Conservation (phyloP, 495 filamentous ascomycete genomes). For the Penicillium egyptiacum region DNA sequence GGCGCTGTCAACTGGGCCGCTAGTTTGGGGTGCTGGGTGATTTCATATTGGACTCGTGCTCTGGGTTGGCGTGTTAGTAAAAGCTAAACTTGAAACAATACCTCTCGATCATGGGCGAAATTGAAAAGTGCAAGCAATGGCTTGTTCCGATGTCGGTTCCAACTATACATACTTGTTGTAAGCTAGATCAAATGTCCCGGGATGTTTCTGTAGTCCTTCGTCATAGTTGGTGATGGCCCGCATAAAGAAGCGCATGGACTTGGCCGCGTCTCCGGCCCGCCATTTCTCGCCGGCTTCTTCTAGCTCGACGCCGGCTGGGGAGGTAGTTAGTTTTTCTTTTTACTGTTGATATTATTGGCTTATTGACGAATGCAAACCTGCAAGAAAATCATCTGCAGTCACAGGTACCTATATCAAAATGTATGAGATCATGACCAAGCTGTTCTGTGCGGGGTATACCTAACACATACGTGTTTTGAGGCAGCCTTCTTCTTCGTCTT, state of each 20-base stretch:
- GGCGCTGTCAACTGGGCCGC: conserved; percentile 53
- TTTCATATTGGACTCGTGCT: conserved; percentile 64
- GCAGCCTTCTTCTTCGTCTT: conserved; percentile 49
- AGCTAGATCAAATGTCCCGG: conserved; percentile 64
- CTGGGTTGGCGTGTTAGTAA: conserved; percentile 28
- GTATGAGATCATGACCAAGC: conserved; percentile 6
- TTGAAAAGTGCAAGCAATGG: not conserved
- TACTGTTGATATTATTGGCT: not conserved
- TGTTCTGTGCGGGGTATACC: not conserved
- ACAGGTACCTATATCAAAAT: conserved; percentile 45
- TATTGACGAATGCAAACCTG: conserved; percentile 35
- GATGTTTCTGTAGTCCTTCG: conserved; percentile 57
- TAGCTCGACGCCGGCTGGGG: conserved; percentile 60
- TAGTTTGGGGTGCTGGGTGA: conserved; percentile 60
- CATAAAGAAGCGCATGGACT: conserved; percentile 66
- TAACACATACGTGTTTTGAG: conserved; percentile 32
- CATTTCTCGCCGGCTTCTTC: conserved; percentile 74
- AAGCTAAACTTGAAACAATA: conserved; percentile 7
- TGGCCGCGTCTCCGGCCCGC: conserved; percentile 67
- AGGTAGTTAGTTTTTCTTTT: not conserved
- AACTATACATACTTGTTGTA: conserved; percentile 62
- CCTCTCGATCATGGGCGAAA: conserved; percentile 11
- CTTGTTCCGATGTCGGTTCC: not conserved
- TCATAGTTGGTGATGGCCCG: conserved; percentile 65
- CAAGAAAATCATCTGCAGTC: conserved; percentile 63